A percentile compares a stretch with the other conserved stretches of the same genome.
These are phyloP conservation scores for Entrophospora sp. DNA, from an alignment of 192 early-diverging fungal species.

Conservation along the genomic window DNA sequence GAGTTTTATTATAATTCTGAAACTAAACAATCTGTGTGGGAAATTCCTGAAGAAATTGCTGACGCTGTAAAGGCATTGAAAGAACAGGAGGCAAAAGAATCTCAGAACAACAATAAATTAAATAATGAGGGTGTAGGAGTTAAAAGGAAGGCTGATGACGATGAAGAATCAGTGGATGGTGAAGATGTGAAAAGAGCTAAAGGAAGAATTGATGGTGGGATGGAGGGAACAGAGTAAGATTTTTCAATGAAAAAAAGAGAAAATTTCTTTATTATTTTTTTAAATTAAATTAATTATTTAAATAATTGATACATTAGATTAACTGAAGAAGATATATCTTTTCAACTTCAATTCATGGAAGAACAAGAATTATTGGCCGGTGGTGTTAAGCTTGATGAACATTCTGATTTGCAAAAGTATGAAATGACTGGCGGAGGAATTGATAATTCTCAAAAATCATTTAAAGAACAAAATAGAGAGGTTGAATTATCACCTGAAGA, in stretches of 20 bases:
- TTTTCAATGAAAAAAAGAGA: too few relatives aligned
- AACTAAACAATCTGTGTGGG: conserved; percentile 63
- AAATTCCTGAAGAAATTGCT: conserved; percentile 27
- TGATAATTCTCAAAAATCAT: conserved; percentile 13
- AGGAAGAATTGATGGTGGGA: not conserved
- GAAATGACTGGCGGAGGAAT: not conserved
- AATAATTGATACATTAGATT: conserved; percentile 38
- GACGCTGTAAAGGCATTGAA: conserved; percentile 31
- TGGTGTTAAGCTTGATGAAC: conserved; percentile 25
- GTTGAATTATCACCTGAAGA: conserved; percentile 29
- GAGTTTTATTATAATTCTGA: conserved; percentile 73
- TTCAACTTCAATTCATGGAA: conserved; percentile 48
- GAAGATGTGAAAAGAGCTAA: conserved; percentile 25
- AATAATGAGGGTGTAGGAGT: not conserved
- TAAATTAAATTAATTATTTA: not conserved
- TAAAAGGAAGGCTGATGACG: conserved; percentile 21
- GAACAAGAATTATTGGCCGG: conserved; percentile 22
- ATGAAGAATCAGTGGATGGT: not conserved
- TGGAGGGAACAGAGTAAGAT: conserved; percentile 29
- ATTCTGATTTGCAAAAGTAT: conserved; percentile 13
- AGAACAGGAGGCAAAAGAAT: conserved; percentile 24
- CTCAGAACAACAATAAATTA: too few relatives aligned
- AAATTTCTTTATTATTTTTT: too few relatives aligned
- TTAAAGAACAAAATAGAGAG: conserved; percentile 24
- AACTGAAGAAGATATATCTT: conserved; percentile 54